Evolutionary conservation across 768 basidiomycete species (phyloP), one percentile per base, ranked within the genome.

Genomic region (Auriscalpium microsporum): DNA sequence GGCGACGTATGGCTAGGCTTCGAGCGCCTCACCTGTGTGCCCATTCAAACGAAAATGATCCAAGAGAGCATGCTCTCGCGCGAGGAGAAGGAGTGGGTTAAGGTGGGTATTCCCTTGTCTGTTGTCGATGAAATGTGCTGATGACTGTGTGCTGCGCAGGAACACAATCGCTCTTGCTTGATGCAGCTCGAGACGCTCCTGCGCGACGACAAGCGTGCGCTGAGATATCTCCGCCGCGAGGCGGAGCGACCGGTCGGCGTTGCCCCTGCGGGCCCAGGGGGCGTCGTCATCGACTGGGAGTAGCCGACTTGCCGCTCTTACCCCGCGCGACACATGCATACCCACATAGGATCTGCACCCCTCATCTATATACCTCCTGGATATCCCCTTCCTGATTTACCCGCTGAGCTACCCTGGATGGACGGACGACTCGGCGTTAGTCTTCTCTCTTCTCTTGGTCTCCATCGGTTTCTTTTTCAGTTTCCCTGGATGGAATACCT

Each of bases 21-120:
- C 68, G 90, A 94, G 69, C 85, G 94, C 4, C 74, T 97, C 62
- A 95, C 94, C 2, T 86, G 89, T 72, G 94, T 97, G 10, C 95
- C 95, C 4, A 96, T 97, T 64, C 88, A 94, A 69, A 88, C 89
- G 2, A 78, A 81, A 62, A 87, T 98, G 83, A 85, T 97, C 51
- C 87, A 91, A 65, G 87, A 84, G 48, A 75, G 68, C 50, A 83
- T 96, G 80, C 79, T 97, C 54, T 83, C 86, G 16, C 89, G 86
- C 66, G 86, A 88, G 57, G 93, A 97, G 73, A 86, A 81, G 59
- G 71, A 78, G 53, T 98, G 95, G 95, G 65, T 98, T 49, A 87
- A 86, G 75, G 84, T 83, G 57, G 50, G 75, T 68, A 48, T 37
- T 56, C 47, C 8, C 50, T 48, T 40, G 28, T 5, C 28, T 46